phyloP scores from a whole-genome alignment of 441 rosid genomes.

The Euphorbia schlechtendalii region DNA sequence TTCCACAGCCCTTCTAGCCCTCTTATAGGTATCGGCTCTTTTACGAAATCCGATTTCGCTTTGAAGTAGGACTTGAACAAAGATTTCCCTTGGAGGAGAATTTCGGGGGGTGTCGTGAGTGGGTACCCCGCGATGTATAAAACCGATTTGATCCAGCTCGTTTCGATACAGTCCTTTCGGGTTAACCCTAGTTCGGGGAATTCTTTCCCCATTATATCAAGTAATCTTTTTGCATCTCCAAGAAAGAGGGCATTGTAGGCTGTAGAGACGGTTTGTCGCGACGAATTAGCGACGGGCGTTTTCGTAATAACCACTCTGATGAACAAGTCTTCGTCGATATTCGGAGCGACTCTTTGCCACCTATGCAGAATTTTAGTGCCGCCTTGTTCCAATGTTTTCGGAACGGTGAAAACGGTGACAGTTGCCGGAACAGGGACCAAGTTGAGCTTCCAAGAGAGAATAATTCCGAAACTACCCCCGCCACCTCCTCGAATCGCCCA shows the following conservation, averaged over 20 bases:
- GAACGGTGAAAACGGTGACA: slow-evolving; percentile 55
- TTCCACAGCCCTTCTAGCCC: slow-evolving; percentile 47
- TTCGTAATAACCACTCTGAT: slow-evolving; percentile 44
- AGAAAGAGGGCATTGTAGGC: slow-evolving; percentile 44
- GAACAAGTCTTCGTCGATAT: slow-evolving; percentile 45
- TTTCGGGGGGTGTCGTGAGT: slow-evolving; percentile 32
- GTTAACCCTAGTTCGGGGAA: slow-evolving; percentile 57
- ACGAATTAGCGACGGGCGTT: slow-evolving; percentile 8
- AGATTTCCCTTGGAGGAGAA: slow-evolving; percentile 50
- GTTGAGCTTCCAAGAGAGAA: slow-evolving; percentile 53
- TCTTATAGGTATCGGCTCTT: slow-evolving; percentile 31
- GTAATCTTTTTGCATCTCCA: slow-evolving; percentile 33
- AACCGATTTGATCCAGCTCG: slow-evolving; percentile 58
- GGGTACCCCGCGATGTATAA: slow-evolving; percentile 48
- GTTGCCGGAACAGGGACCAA: slow-evolving; percentile 52
- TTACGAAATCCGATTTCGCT: slow-evolving; percentile 60
- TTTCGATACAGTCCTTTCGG: slow-evolving; percentile 37
- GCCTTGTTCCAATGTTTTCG: slow-evolving; percentile 31
- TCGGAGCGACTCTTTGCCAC: slow-evolving; percentile 53
- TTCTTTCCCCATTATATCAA: slow-evolving; percentile 31
- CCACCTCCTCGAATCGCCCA: slow-evolving; percentile 80
- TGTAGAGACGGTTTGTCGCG: slow-evolving; percentile 29
- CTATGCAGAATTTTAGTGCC: slow-evolving; percentile 37
- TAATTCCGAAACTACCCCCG: slow-evolving; percentile 61
- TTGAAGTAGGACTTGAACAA: slow-evolving; percentile 47